Evolutionary conservation across 148 eudicot genomes (phyloP), one percentile per base, ranked within the genome.

Genomic region (Rhododendron ferrugineum): DNA sequence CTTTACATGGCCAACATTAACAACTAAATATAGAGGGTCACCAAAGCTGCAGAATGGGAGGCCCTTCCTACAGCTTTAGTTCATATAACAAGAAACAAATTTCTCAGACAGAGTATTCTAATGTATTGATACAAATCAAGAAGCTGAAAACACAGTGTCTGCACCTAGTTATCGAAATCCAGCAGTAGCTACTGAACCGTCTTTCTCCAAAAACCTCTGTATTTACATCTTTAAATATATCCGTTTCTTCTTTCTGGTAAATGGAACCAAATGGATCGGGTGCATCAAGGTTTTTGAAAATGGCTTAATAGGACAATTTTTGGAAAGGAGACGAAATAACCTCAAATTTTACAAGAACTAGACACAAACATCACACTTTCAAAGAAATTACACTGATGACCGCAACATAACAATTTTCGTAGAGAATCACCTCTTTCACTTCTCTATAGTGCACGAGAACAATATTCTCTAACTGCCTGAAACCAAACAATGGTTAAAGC

Each of bases 371-470:
- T 47, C 37, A 70, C 40, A 6, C 16, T 23, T 34, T 78, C 11
- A 56, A n/a, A 49, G 36, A 54, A 40, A 60, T 15, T 2, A 28
- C 5, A 20, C 26, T 22, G 23, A 82, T 4, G 56, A 23, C 52
- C 77, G 68, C 22, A 62, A 62, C 26, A 60, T 62, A 72, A 72
- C 49, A 83, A 7, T 72, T 20, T 16, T 9, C 36, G 16, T 60
- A 47, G 64, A 83, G 30, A 49, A 46, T 74, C 37, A 83, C 85
- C 85, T 83, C 94, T 90, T 91, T 91, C 42, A 91, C 93, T 86
- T 90, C 92, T 91, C 91, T 88, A 86, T 92, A 92, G 85, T 92
- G 94, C 85, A 92, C 94, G 85, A 92, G 90, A 42, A 92, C 94
- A 58, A 92, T 92, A 81, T 92, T 92, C 91, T 88, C 90, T 76